Conservation (phyloP, 371 early-diverging fungal species). For the Mortierella sp. region DNA sequence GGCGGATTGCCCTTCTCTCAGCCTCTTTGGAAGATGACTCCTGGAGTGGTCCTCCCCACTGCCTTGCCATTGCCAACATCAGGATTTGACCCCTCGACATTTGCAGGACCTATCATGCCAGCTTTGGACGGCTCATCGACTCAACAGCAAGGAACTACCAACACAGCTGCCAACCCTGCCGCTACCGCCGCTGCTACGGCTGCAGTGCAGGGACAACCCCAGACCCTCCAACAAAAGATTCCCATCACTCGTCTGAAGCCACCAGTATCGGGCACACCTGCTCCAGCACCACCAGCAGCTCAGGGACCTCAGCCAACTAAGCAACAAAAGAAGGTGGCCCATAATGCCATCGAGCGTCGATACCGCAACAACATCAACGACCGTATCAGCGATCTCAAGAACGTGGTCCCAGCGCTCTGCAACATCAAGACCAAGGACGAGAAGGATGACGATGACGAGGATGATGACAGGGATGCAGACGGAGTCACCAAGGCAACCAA, state of each 20-base stretch:
- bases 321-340: slow-evolving; percentile 89
- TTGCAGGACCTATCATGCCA: slow-evolving; percentile 28
- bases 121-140: slow-evolving; percentile 21
- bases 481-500: slow-evolving; percentile 79
- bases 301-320: slow-evolving; percentile 61
- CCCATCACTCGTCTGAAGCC: slow-evolving; percentile 61
- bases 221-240: slow-evolving; percentile 53
- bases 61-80: slow-evolving; percentile 25
- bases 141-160: not conserved
- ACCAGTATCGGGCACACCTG: slow-evolving; percentile 41
- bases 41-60: slow-evolving; percentile 47
- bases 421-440: slow-evolving; percentile 68
- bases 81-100: slow-evolving; percentile 50
- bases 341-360: slow-evolving; percentile 95
- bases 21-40: slow-evolving; percentile 51
- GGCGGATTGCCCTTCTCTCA: slow-evolving; percentile 38
- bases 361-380: slow-evolving; percentile 97
- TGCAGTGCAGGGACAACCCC: slow-evolving; percentile 41
- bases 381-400: slow-evolving; percentile 87
- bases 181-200: slow-evolving; percentile 14
- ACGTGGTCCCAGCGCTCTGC: slow-evolving; percentile 89
- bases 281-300: slow-evolving; percentile 38
- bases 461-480: slow-evolving; percentile 72
- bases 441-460: slow-evolving; percentile 71
- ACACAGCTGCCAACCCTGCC: not conserved